These are phyloP conservation scores for Penicillium sclerotiorum DNA, from an alignment of 2,329 filamentous ascomycete genomes.

Conservation along the genomic window DNA sequence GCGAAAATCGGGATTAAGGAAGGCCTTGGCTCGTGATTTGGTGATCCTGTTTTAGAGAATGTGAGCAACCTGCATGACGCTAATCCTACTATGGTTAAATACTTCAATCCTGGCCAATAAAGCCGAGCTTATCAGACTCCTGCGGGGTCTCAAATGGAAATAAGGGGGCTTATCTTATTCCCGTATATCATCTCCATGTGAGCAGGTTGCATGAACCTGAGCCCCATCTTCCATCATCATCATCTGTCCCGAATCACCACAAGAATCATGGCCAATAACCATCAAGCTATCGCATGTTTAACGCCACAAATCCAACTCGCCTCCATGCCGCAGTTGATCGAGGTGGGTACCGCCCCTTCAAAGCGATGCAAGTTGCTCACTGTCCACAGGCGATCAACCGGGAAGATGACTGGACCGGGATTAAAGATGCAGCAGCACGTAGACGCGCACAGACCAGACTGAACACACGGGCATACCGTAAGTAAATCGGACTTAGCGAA, in stretches of 20 bases:
- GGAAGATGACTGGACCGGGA: conserved; percentile 53
- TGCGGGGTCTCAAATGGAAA: neutral
- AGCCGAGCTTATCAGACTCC: neutral
- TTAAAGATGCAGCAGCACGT: conserved; percentile 45
- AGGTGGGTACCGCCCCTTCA: conserved; percentile 33
- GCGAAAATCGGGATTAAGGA: no score
- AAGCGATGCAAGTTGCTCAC: conserved; percentile 31
- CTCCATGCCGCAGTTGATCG: conserved; percentile 43
- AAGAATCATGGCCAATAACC: conserved; percentile 3
- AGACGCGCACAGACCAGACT: conserved; percentile 50
- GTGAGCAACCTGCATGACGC: conserved; percentile 29
- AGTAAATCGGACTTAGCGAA: conserved; percentile 28
- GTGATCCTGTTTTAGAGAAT: neutral
- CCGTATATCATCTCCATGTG: neutral
- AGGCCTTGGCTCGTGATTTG: neutral
- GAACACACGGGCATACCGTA: conserved; percentile 51
- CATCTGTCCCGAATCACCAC: no score
- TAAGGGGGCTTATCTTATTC: neutral
- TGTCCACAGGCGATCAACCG: conserved; percentile 37
- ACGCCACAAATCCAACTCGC: conserved; percentile 31
- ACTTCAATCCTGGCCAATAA: neutral
- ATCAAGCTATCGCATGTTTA: conserved; percentile 16
- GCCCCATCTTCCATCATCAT: neutral
- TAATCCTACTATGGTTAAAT: conserved; percentile 10
- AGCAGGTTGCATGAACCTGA: neutral